Percentiles rank a stretch among this genome's conserved stretches.
Conservation (phyloP, 1,284 basidiomycete species). For the Ganoderma lingzhi region DNA sequence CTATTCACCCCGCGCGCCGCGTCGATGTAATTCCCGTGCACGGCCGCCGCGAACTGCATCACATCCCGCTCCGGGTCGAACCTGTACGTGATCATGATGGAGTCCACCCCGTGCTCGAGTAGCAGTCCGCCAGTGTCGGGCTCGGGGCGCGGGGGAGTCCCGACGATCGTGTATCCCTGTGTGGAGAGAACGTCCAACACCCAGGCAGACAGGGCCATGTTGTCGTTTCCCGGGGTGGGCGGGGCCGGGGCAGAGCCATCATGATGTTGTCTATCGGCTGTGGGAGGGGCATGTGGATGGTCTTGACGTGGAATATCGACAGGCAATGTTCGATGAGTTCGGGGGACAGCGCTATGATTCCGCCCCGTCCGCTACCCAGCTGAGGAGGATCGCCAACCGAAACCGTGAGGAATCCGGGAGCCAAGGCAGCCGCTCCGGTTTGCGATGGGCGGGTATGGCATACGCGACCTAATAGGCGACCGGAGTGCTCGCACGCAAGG, state of each 20-base stretch:
- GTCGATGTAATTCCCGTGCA: slow-evolving; percentile 4
- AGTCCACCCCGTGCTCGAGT: background rate
- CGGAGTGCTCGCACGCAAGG: background rate
- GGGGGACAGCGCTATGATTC: background rate
- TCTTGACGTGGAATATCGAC: background rate
- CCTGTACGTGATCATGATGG: slow-evolving; percentile 6
- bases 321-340: slow-evolving; percentile 1
- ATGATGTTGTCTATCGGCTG: background rate
- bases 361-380: background rate
- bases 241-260: background rate
- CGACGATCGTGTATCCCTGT: background rate
- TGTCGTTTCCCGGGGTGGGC: background rate
- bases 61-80: background rate
- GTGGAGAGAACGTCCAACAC: background rate
- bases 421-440: background rate
- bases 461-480: background rate
- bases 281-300: slow-evolving; percentile 5
- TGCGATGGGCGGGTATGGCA: background rate
- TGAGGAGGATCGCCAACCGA: background rate
- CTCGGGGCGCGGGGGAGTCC: too few relatives aligned
- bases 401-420: background rate
- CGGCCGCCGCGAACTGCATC: slow-evolving; percentile 1
- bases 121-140: background rate
- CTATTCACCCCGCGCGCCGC: background rate
- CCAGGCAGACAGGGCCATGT: slow-evolving; percentile 3